Conservation (phyloP, 202 grass and related monocot genomes). For the Carex sylvatica region DNA sequence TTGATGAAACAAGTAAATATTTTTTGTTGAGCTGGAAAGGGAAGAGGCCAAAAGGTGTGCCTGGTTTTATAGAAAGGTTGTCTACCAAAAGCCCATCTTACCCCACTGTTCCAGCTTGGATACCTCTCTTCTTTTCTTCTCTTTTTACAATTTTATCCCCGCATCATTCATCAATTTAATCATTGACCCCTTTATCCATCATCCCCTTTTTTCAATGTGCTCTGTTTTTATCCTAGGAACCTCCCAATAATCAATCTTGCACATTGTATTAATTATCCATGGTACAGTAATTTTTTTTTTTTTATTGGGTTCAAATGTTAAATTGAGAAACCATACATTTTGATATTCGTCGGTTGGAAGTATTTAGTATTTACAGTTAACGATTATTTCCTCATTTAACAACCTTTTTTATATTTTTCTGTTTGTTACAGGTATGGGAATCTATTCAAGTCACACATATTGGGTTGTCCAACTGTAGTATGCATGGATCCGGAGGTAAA, state of each 20-base stretch:
- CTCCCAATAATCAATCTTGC: constrained; percentile 16
- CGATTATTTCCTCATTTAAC: too few relatives aligned
- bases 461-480: constrained; percentile 82
- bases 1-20: not conserved
- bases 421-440: constrained; percentile 57
- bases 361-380: too few relatives aligned
- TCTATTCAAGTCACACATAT: constrained; percentile 85
- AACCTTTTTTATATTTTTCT: not conserved
- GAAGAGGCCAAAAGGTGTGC: constrained; percentile 19
- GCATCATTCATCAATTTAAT: constrained; percentile 23
- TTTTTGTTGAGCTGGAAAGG: constrained; percentile 28
- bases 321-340: not conserved
- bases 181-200: constrained; percentile 12
- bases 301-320: not conserved
- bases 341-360: too few relatives aligned
- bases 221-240: constrained; percentile 17
- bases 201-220: not conserved
- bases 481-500: constrained; percentile 92
- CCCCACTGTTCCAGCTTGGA: constrained; percentile 47
- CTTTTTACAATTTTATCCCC: constrained; percentile 26
- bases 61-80: constrained; percentile 36
- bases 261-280: not conserved
- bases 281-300: not conserved
- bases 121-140: constrained; percentile 18
- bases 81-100: constrained; percentile 55